Evolutionary conservation across 2,329 filamentous ascomycete species (phyloP).

Genomic region (Mariannaea elegans): DNA sequence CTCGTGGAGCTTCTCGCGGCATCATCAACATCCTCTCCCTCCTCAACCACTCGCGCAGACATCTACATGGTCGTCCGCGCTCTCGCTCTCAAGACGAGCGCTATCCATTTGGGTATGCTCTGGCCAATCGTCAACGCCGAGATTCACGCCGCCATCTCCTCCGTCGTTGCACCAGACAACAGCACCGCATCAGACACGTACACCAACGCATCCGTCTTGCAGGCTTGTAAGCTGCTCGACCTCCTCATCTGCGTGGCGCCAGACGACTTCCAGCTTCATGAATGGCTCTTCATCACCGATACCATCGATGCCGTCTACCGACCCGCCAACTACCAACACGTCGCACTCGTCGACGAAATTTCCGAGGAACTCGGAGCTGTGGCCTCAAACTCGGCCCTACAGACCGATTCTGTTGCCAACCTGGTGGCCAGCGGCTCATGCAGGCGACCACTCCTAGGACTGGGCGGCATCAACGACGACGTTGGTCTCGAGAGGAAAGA

Average conservation of each 20-base stretch:
- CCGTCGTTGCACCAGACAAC: conserved; percentile 73
- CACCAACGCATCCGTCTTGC: conserved; percentile 79
- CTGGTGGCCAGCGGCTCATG: conserved; percentile 47
- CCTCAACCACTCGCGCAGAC: conserved; percentile 87
- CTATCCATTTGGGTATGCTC: conserved; percentile 81
- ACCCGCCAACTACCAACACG: conserved; percentile 71
- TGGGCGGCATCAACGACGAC: conserved; percentile 64
- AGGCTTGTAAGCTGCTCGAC: conserved; percentile 94
- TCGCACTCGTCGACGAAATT: conserved; percentile 85
- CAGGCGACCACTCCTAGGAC: conserved; percentile 60
- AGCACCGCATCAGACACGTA: conserved; percentile 75
- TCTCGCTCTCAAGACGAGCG: conserved; percentile 79
- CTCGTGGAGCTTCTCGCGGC: conserved; percentile 86
- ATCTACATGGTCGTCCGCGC: conserved; percentile 89
- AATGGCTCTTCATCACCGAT: conserved; percentile 97
- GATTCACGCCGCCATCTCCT: conserved; percentile 80
- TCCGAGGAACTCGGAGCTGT: conserved; percentile 75
- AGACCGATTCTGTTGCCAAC: conserved; percentile 50
- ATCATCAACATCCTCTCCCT: conserved; percentile 88
- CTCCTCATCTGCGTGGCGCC: conserved; percentile 85
- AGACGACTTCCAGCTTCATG: conserved; percentile 97
- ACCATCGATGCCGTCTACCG: conserved; percentile 96
- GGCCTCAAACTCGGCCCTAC: conserved; percentile 43
- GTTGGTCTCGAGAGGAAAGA: conserved; percentile 68
- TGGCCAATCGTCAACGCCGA: conserved; percentile 94